Evolutionary conservation across 2,329 filamentous ascomycete genomes (phyloP).

Genomic region (Ophiostoma angusticollis): DNA sequence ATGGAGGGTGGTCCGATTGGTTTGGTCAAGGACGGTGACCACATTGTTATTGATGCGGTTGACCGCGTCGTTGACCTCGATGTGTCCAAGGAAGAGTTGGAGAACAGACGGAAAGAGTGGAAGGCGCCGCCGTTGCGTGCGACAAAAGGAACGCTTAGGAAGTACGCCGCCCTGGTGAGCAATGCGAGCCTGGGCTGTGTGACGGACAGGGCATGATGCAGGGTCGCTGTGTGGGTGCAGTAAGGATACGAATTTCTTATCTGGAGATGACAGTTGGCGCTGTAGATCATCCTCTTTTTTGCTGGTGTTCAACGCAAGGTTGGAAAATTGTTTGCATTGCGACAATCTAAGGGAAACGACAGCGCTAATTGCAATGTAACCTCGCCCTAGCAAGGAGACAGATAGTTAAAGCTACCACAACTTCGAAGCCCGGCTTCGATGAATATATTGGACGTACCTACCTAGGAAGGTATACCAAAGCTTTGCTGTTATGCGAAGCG

Average conservation of each 20-base stretch:
- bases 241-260: background rate
- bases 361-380: too few species aligned
- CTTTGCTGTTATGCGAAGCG: too few species aligned
- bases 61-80: slow-evolving; percentile 55
- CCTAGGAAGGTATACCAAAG: too few species aligned
- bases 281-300: too few species aligned
- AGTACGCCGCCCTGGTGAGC: slow-evolving; percentile 51
- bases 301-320: too few species aligned
- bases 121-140: slow-evolving; percentile 46
- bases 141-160: slow-evolving; percentile 53
- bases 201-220: slow-evolving; percentile 27
- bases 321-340: too few species aligned
- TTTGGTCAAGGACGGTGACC: slow-evolving; percentile 68
- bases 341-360: too few species aligned
- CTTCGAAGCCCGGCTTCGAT: too few species aligned
- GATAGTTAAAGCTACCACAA: too few species aligned
- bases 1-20: slow-evolving; percentile 76
- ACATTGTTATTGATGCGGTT: slow-evolving; percentile 71
- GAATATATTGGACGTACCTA: too few species aligned
- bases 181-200: slow-evolving; percentile 48
- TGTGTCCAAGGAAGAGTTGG: slow-evolving; percentile 52
- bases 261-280: too few species aligned
- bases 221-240: background rate
- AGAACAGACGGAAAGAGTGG: slow-evolving; percentile 45
- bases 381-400: too few species aligned